A percentile compares a stretch with the other conserved stretches of the same genome.
phyloP scores from a whole-genome alignment of 305 asterid genomes.

The Fraxinus paxiana region DNA sequence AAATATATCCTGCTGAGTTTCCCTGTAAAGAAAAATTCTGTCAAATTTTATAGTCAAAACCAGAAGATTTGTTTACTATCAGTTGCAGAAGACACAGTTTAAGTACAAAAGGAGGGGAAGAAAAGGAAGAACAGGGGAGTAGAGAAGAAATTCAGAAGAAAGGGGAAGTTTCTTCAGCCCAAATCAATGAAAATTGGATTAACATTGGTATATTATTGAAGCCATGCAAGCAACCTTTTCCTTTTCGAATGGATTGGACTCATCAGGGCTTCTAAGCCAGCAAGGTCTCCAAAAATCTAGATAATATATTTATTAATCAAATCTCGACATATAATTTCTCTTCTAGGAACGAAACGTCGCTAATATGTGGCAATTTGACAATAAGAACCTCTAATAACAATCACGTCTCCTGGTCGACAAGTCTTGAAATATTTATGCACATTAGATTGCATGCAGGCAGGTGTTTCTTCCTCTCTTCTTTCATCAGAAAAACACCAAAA shows the following conservation, averaged over 20 bases:
- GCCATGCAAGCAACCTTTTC: background rate
- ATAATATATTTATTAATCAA: background rate
- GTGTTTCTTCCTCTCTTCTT: background rate
- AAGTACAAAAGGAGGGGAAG: background rate
- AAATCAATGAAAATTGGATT: background rate
- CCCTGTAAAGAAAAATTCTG: constrained; percentile 38
- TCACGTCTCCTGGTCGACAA: background rate
- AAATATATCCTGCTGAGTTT: constrained; percentile 64
- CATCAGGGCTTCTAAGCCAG: background rate
- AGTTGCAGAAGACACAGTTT: background rate
- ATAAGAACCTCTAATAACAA: background rate
- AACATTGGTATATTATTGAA: background rate
- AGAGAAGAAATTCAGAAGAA: background rate
- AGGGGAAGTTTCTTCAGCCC: background rate
- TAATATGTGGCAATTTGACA: background rate
- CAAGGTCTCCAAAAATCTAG: background rate
- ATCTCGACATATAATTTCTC: background rate
- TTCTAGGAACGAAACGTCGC: background rate
- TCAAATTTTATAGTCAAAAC: background rate
- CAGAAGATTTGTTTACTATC: background rate
- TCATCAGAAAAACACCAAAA: background rate
- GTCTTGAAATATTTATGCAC: background rate
- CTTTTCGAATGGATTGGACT: too few relatives aligned
- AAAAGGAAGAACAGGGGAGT: background rate
- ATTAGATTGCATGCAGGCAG: background rate